These are phyloP conservation scores for Diatrype stigma DNA, from an alignment of 2,329 filamentous ascomycete genomes.

Conservation along the genomic window DNA sequence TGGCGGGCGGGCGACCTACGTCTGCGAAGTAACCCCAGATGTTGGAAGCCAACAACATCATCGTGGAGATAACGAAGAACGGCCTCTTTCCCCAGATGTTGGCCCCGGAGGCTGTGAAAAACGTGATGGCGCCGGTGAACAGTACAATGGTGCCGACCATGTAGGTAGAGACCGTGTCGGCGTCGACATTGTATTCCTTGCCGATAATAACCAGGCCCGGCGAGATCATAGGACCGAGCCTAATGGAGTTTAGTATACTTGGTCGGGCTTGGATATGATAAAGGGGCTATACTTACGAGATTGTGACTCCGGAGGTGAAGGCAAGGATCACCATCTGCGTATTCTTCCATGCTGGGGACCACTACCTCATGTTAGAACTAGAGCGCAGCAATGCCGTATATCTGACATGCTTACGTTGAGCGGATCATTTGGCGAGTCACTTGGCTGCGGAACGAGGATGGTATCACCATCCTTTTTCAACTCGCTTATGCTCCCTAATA, in stretches of 20 bases:
- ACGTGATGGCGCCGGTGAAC: slow-evolving; percentile 17
- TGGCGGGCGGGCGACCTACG: slow-evolving; percentile 5
- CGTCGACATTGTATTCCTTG: slow-evolving; percentile 13
- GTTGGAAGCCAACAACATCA: slow-evolving; percentile 16
- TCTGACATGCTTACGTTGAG: slow-evolving; percentile 13
- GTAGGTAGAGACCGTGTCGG: slow-evolving; percentile 14
- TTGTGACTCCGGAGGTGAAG: slow-evolving; percentile 19
- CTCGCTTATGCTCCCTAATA: slow-evolving; percentile 10
- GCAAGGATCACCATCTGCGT: slow-evolving; percentile 18
- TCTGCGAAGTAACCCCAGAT: slow-evolving; percentile 21
- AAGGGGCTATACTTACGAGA: slow-evolving; percentile 10
- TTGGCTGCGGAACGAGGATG: slow-evolving; percentile 20
- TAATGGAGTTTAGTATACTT: slow-evolving; percentile 5
- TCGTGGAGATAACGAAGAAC: slow-evolving; percentile 21
- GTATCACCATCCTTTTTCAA: slow-evolving; percentile 20
- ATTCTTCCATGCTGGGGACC: slow-evolving; percentile 17
- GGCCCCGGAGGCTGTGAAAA: slow-evolving; percentile 19
- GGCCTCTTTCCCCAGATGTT: slow-evolving; percentile 21
- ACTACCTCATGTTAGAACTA: slow-evolving; percentile 11
- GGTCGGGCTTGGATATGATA: neutral
- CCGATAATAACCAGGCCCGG: slow-evolving; percentile 17
- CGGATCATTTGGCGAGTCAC: slow-evolving; percentile 20
- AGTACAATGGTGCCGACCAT: slow-evolving; percentile 20
- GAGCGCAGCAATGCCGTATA: neutral
- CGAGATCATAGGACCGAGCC: slow-evolving; percentile 20